Base-by-base conservation (phyloP, 1,284 basidiomycete species). In the Spongiforma sp. region DNA sequence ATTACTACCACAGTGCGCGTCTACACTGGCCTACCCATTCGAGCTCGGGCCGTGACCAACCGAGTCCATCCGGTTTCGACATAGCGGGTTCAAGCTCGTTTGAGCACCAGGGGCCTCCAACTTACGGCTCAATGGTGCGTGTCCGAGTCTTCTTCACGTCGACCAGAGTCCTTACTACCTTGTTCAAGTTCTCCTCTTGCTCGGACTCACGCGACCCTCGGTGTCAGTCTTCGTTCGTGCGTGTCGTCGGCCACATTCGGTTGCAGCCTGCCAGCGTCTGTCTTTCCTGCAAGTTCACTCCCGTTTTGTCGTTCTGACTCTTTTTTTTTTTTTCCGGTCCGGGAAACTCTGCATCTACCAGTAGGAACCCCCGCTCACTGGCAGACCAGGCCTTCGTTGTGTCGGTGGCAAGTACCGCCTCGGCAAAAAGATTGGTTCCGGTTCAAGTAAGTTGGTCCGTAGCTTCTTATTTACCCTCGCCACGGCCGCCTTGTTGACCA, bases 401-500 rank as follows among this genome's bases (percentile, higher is more conserved):
- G 96, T 99, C 53, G 96, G 97, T 75, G 96, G 96, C 78, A 99
- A 99, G 84, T 98, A 98, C 86, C 91, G 97, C 75, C 93, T 99
- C 71, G 98, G 97, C 69, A 99, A 99, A 88, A 99, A 99, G 92
- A 99, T 99, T 75, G 98, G 98, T 71, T 98, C 95, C 55, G 98
- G 97, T 67, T 99, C 97, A n/a, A n/a, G n/a, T n/a, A n/a, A 61
- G 99, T 99, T 76, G 96, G 97, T 96, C 73, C 74, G 93, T 83
- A 43, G 8, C 53, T 36, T 32, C n/a, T 34, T 59, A 30, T 4
- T 54, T 56, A n/a, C n/a, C n/a, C n/a, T n/a, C n/a, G n/a, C 28
- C 11, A 36, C 21, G n/a, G 0, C 33, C 5, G 17, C 0, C 7
- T 21, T 58, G 30, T 41, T 69, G 14, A 68, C 59, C 50, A 21